phyloP scores from a whole-genome alignment of 192 early-diverging fungal species.

The Dissophora globulifera region DNA sequence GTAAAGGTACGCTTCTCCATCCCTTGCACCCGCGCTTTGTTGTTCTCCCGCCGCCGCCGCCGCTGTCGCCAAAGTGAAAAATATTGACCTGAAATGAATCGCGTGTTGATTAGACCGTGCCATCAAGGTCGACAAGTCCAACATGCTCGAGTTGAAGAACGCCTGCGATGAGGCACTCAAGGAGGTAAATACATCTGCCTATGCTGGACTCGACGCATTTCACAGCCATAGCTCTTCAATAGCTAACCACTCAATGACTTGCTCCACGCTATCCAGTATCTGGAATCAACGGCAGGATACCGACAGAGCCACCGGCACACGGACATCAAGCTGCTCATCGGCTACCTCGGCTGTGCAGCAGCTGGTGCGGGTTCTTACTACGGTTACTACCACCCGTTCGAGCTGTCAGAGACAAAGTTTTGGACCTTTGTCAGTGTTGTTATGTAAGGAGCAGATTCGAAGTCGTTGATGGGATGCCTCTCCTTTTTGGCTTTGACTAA shows the following conservation, averaged over 20 bases:
- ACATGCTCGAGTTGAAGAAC: slow-evolving; percentile 63
- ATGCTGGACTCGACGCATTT: too few species aligned
- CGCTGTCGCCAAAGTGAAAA: too few species aligned
- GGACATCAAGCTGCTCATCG: slow-evolving; percentile 83
- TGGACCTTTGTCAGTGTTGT: slow-evolving; percentile 69
- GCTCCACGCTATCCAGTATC: slow-evolving; percentile 44
- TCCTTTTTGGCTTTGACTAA: too few species aligned
- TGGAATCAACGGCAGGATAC: slow-evolving; percentile 61
- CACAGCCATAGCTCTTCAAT: too few species aligned
- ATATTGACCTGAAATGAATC: too few species aligned
- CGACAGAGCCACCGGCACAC: slow-evolving; percentile 82
- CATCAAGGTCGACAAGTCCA: slow-evolving; percentile 57
- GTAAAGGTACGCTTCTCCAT: too few species aligned
- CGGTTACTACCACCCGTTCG: slow-evolving; percentile 74
- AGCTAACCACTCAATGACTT: too few species aligned
- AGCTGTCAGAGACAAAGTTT: slow-evolving; percentile 63
- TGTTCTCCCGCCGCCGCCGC: too few species aligned
- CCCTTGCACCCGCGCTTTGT: background rate
- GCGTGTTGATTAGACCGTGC: slow-evolving; percentile 17
- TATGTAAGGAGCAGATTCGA: too few species aligned
- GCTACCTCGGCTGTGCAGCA: slow-evolving; percentile 79
- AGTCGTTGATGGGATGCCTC: too few species aligned
- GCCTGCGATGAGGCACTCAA: slow-evolving; percentile 73
- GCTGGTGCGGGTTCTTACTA: slow-evolving; percentile 77
- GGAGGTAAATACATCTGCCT: slow-evolving; percentile 49